These are phyloP conservation scores for Nicotiana sylvestris DNA, from an alignment of 257 asterid species.

Conservation along the genomic window DNA sequence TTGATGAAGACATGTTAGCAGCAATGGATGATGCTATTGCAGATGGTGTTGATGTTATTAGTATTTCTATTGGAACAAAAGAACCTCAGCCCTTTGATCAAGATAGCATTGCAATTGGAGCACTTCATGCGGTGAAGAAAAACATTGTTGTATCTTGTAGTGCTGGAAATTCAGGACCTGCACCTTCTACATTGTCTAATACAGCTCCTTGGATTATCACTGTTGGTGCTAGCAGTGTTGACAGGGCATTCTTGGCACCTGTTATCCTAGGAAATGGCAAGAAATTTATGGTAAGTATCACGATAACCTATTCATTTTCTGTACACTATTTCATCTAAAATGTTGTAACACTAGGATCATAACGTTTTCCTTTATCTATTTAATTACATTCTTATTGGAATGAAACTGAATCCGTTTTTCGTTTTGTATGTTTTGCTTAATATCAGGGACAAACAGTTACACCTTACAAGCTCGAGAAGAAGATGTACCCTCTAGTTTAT, in stretches of 20 bases:
- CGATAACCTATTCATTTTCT: background rate
- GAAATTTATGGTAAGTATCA: conserved; percentile 38
- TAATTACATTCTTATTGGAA: background rate
- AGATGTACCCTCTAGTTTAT: conserved; percentile 56
- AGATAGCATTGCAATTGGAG: conserved; percentile 68
- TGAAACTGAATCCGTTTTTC: background rate
- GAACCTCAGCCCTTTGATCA: conserved; percentile 32
- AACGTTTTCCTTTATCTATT: background rate
- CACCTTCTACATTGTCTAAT: conserved; percentile 48
- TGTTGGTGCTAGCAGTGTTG: conserved; percentile 85
- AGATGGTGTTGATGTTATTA: conserved; percentile 77
- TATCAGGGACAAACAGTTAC: conserved; percentile 75
- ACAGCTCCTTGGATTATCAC: conserved; percentile 94
- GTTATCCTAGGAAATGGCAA: conserved; percentile 63
- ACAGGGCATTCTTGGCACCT: conserved; percentile 47
- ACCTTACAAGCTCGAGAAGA: conserved; percentile 48
- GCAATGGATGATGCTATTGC: conserved; percentile 88
- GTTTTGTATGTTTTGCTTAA: background rate
- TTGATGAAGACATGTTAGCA: conserved; percentile 78
- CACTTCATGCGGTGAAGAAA: conserved; percentile 67
- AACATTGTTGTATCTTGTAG: conserved; percentile 73
- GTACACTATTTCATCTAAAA: background rate
- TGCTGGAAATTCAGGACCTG: conserved; percentile 82
- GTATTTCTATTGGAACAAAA: conserved; percentile 63
- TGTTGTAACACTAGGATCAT: background rate